These are phyloP conservation scores for Cadophora luteo-olivacea DNA, from an alignment of 2,329 filamentous ascomycete species.

Conservation along the genomic window DNA sequence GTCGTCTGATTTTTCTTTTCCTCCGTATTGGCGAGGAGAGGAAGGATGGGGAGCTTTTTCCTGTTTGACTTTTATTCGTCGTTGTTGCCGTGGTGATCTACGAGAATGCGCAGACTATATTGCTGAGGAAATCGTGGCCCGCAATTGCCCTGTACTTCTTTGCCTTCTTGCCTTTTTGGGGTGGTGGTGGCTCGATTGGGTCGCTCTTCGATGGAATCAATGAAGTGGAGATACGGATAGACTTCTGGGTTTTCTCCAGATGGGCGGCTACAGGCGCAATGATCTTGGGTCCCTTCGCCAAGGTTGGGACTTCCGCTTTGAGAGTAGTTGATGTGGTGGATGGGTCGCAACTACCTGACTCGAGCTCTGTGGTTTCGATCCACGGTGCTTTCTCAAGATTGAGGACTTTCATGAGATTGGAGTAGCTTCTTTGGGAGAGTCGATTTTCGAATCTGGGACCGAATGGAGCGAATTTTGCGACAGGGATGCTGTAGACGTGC, in stretches of 20 bases:
- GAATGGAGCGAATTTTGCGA: conserved; percentile 14
- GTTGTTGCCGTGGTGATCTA: neutral
- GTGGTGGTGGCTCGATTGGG: no score
- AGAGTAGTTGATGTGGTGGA: neutral
- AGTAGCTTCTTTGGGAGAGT: conserved; percentile 15
- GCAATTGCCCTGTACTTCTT: neutral
- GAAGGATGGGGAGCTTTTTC: no score
- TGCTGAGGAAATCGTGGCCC: conserved; percentile 2
- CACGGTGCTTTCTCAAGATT: neutral
- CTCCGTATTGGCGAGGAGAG: no score
- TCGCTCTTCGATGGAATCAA: neutral
- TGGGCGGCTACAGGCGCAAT: neutral
- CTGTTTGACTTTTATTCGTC: no score
- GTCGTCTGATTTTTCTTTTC: no score
- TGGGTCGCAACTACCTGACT: conserved; percentile 1
- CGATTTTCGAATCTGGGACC: conserved; percentile 4
- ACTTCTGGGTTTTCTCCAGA: neutral
- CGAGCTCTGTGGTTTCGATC: conserved; percentile 5
- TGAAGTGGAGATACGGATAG: neutral
- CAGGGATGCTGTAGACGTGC: conserved; percentile 16
- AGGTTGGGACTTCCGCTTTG: neutral
- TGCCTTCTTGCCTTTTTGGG: conserved; percentile 4
- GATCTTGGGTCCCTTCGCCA: neutral
- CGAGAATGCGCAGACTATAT: neutral
- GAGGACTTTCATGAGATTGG: conserved; percentile 5